These are phyloP conservation scores for Aspergillus cavernicola DNA, from an alignment of 495 filamentous ascomycete species.

Conservation along the genomic window DNA sequence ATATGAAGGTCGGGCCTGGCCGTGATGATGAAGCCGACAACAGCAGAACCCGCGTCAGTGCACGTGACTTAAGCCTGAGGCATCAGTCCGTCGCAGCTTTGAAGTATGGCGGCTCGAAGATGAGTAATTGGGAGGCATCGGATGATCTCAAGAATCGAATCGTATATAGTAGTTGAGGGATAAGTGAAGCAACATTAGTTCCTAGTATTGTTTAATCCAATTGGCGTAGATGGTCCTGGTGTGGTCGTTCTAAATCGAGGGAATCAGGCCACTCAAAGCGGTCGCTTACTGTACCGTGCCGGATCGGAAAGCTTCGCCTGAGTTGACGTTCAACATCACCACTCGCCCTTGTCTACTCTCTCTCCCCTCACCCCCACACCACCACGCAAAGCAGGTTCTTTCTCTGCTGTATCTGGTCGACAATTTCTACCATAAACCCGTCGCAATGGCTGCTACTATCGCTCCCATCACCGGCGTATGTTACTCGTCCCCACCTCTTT, in stretches of 20 bases:
- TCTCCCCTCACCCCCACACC: conserved; percentile 21
- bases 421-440: conserved; percentile 21
- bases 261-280: conserved; percentile 25
- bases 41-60: conserved; percentile 1
- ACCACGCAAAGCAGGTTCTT: conserved; percentile 9
- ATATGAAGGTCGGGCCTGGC: neutral
- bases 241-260: neutral
- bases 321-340: conserved; percentile 31
- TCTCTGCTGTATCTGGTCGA: conserved; percentile 15
- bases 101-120: neutral
- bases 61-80: conserved; percentile 19
- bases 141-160: too few species aligned
- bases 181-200: too few species aligned
- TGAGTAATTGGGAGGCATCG: neutral
- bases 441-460: conserved; percentile 44
- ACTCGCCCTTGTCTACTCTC: conserved; percentile 24
- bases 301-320: conserved; percentile 42
- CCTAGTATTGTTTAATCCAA: too few species aligned
- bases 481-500: conserved; percentile 21
- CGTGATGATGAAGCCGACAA: conserved; percentile 7
- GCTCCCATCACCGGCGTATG: conserved; percentile 50
- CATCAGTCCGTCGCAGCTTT: neutral
- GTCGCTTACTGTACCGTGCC: conserved; percentile 35
- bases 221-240: neutral
- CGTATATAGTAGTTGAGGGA: too few species aligned